Evolutionary conservation across 306 rosid species (phyloP).

Genomic region (Vachellia pachyceras): DNA sequence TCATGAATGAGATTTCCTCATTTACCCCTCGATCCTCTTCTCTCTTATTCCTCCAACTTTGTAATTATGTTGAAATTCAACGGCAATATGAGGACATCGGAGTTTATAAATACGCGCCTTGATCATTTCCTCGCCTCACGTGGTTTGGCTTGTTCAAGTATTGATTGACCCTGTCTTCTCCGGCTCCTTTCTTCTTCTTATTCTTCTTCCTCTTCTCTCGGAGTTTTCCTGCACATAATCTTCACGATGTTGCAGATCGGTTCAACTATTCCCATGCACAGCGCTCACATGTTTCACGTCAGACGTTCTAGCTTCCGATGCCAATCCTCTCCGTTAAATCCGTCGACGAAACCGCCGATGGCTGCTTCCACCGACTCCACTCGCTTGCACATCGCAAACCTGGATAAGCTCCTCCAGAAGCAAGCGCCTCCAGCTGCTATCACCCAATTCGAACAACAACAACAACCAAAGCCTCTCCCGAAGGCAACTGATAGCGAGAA

Average conservation of each 20-base stretch:
- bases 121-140: background rate
- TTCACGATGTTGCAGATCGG: constrained; percentile 55
- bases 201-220: background rate
- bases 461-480: background rate
- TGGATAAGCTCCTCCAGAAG: constrained; percentile 73
- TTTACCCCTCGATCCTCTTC: background rate
- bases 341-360: constrained; percentile 25
- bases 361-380: constrained; percentile 44
- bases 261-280: constrained; percentile 59
- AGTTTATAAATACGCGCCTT: constrained; percentile 20
- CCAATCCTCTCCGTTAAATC: constrained; percentile 63
- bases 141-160: background rate
- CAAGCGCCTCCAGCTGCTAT: background rate
- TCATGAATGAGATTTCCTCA: background rate
- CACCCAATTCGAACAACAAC: constrained; percentile 15
- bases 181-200: background rate
- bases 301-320: constrained; percentile 49
- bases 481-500: constrained; percentile 34
- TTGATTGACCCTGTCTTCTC: constrained; percentile 27
- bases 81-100: constrained; percentile 11
- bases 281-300: constrained; percentile 47
- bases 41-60: background rate
- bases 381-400: constrained; percentile 69
- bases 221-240: background rate
- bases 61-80: constrained; percentile 12